phyloP scores from a whole-genome alignment of 2,329 filamentous ascomycete genomes.

The Helotiales sp. region DNA sequence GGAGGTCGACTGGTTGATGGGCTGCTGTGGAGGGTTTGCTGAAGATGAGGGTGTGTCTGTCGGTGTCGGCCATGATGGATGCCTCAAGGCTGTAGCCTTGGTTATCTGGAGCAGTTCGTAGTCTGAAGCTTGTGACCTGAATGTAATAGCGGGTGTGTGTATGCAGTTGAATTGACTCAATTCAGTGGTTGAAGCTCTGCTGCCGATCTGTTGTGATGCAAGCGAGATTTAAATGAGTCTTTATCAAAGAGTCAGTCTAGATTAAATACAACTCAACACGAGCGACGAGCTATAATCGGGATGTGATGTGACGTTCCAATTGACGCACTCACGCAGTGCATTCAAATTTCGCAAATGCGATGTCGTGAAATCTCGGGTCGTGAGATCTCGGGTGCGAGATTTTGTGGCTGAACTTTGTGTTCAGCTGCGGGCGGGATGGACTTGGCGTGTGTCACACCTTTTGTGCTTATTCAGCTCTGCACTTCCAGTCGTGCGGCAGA shows the following conservation, averaged over 20 bases:
- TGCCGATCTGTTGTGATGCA: not conserved
- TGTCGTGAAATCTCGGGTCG: not conserved
- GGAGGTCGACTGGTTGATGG: conserved; percentile 30
- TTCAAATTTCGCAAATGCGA: not conserved
- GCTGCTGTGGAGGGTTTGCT: not conserved
- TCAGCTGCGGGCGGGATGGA: not conserved
- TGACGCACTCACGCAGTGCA: not conserved
- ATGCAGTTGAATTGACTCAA: too few relatives aligned
- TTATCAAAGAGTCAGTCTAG: not conserved
- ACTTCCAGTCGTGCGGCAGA: too few relatives aligned
- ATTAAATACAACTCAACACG: not conserved
- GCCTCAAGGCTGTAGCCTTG: too few relatives aligned
- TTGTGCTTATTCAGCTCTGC: not conserved
- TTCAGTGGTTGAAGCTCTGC: not conserved
- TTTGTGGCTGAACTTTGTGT: not conserved
- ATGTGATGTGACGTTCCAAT: too few relatives aligned
- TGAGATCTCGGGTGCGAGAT: not conserved
- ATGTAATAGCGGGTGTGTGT: too few relatives aligned
- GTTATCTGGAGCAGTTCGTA: too few relatives aligned
- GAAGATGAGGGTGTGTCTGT: not conserved
- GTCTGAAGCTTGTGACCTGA: too few relatives aligned
- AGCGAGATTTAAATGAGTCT: not conserved
- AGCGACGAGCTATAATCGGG: not conserved
- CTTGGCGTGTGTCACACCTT: not conserved
- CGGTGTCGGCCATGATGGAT: not conserved